Base-by-base conservation (phyloP, 805 yeast species). In the Myxozyma geophila region DNA sequence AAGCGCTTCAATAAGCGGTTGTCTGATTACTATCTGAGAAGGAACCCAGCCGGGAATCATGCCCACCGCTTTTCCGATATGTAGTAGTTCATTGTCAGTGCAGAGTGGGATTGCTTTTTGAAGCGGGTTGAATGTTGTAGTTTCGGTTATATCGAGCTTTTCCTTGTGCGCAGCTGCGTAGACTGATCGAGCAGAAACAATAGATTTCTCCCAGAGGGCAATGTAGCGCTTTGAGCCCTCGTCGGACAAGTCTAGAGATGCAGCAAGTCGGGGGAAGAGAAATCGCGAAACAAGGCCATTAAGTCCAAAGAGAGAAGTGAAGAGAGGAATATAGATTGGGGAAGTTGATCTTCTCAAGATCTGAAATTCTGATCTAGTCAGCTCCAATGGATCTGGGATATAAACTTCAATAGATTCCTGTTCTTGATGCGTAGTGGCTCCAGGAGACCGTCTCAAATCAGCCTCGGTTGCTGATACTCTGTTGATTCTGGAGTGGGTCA, bases 321-420 rank as follows among this genome's bases (percentile, higher is more conserved):
- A 17, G 12, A 33, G 9, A 15, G 50, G 48, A 13, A 41, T 2
- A 8, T 23, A 50, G n/a, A 49, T n/a, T 2, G 66, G 63, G 9
- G 60, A 56, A 19, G 78, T 78, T 0, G 87, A 81, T 19, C 92
- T 76, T 9, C 80, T 72, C 59, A 86, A 72, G 8, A 81, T 71
- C 70, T 85, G 86, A 66, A 76, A 84, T 43, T 86, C 81, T 1
- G 77, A 70, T 46, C 91, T 67, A 1, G 78, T 51, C 73, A 74
- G 47, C 77, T 67, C 64, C 63, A 70, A 62, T 73, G 78, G 12
- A 74, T 69, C 70, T 69, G 78, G 77, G 61, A 77, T 77, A 19
- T 80, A 66, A 3, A 64, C 21, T 12, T 60, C 59, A 21, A 63
- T 21, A 13, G 55, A 15, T 19, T 41, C 50, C 36, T 8, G 17